Evolutionary conservation across 192 early-diverging fungal genomes (phyloP).

Genomic region (Chytriomyces sp.): DNA sequence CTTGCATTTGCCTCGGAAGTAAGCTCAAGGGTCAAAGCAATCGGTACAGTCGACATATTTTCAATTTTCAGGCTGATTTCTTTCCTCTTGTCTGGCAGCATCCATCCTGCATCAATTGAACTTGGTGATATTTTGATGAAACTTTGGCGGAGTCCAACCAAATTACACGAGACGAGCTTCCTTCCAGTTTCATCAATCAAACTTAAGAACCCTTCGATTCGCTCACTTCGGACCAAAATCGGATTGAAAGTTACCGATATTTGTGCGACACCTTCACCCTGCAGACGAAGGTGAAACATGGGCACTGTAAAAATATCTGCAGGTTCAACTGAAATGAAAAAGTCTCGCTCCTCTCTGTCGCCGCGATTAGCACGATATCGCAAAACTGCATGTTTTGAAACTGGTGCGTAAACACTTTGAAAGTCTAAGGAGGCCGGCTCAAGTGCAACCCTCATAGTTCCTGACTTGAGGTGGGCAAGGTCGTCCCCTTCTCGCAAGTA

Average conservation of each 20-base stretch:
- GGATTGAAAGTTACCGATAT: conserved; percentile 57
- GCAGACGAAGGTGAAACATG: conserved; percentile 50
- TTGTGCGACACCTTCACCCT: conserved; percentile 59
- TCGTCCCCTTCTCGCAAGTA: conserved; percentile 56
- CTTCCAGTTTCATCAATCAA: conserved; percentile 59
- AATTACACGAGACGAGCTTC: conserved; percentile 45
- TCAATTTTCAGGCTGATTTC: conserved; percentile 48
- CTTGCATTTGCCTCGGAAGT: conserved; percentile 41
- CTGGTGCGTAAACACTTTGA: conserved; percentile 53
- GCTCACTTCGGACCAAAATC: conserved; percentile 44
- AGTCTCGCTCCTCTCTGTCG: conserved; percentile 58
- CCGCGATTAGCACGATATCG: conserved; percentile 58
- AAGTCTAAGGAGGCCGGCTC: conserved; percentile 53
- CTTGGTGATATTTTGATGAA: conserved; percentile 56
- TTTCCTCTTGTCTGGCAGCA: conserved; percentile 56
- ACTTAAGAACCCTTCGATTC: conserved; percentile 49
- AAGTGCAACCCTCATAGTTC: conserved; percentile 44
- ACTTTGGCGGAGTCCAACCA: conserved; percentile 51
- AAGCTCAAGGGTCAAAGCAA: conserved; percentile 40
- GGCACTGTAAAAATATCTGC: conserved; percentile 54
- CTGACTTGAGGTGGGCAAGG: conserved; percentile 46
- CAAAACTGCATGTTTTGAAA: conserved; percentile 50
- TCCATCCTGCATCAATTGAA: conserved; percentile 59
- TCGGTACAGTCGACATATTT: conserved; percentile 45
- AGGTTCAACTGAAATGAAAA: conserved; percentile 58